A percentile compares a stretch with the other conserved stretches of the same genome.
Conservation (phyloP, 1,139 yeast species). For the Geotrichum bryndzae region DNA sequence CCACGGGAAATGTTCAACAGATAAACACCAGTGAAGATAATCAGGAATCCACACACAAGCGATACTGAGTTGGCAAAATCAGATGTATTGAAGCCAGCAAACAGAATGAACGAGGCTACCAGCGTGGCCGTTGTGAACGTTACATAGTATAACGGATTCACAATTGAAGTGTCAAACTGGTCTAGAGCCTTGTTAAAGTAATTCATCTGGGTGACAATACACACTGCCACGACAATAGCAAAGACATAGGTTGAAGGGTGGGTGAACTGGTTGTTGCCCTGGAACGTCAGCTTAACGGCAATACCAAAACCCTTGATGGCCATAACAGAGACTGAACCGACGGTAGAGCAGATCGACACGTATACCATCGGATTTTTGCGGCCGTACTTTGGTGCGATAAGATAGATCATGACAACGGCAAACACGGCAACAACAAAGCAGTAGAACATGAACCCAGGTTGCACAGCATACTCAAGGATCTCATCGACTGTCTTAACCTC, state of each 20-base stretch:
- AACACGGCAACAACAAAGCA: constrained; percentile 56
- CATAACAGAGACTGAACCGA: constrained; percentile 89
- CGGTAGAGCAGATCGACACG: constrained; percentile 82
- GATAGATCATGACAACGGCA: constrained; percentile 73
- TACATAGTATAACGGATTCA: constrained; percentile 85
- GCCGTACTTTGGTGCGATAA: constrained; percentile 77
- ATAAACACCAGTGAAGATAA: constrained; percentile 83
- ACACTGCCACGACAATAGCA: constrained; percentile 67
- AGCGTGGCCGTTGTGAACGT: constrained; percentile 87
- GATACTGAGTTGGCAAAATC: constrained; percentile 77
- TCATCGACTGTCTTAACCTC: constrained; percentile 87
- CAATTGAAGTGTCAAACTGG: constrained; percentile 88
- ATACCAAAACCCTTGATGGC: constrained; percentile 91
- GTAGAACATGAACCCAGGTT: constrained; percentile 73
- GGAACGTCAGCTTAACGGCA: constrained; percentile 76
- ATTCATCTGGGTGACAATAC: constrained; percentile 88
- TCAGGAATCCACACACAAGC: constrained; percentile 78
- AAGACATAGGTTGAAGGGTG: constrained; percentile 81
- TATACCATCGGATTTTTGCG: constrained; percentile 81
- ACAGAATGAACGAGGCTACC: constrained; percentile 77
- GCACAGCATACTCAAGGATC: constrained; percentile 70
- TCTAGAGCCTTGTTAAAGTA: constrained; percentile 90
- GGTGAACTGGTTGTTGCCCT: constrained; percentile 86
- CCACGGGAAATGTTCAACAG: constrained; percentile 70
- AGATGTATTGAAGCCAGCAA: constrained; percentile 82